Conservation (phyloP, 371 early-diverging fungal genomes). For the Mortierella sp. region DNA sequence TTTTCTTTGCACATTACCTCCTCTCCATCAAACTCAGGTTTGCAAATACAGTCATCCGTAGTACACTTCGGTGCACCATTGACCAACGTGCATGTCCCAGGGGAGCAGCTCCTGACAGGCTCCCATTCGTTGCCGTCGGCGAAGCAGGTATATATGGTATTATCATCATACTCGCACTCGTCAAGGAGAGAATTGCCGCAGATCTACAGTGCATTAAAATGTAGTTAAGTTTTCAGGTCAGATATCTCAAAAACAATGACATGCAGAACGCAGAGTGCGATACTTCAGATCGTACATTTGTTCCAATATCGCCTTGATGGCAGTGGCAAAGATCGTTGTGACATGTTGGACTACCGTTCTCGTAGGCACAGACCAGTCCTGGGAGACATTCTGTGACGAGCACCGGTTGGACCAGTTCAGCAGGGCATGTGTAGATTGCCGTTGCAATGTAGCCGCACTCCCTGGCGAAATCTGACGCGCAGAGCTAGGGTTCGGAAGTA, state of each 20-base stretch:
- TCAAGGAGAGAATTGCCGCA: background rate
- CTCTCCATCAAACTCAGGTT: background rate
- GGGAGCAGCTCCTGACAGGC: background rate
- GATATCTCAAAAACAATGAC: no score
- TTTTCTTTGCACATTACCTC: slow-evolving; percentile 2
- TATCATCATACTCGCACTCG: slow-evolving; percentile 2
- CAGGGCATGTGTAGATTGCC: background rate
- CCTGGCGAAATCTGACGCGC: no score
- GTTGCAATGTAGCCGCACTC: background rate
- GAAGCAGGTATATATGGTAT: slow-evolving; percentile 1
- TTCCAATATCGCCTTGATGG: background rate
- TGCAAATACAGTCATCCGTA: slow-evolving; percentile 7
- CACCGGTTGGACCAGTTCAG: no score
- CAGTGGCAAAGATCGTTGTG: background rate
- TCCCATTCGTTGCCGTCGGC: background rate
- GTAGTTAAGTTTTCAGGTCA: no score
- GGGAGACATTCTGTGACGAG: no score
- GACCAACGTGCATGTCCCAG: background rate
- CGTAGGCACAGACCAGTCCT: slow-evolving; percentile 1
- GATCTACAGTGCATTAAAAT: background rate
- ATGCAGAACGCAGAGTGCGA: background rate
- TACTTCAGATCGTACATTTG: background rate
- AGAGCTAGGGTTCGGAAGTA: no score
- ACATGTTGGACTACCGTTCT: background rate
- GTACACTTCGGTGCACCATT: background rate